Evolutionary conservation across 805 yeast species (phyloP), one percentile per base, ranked within the genome.

Genomic region (Candida sakaeoensis): DNA sequence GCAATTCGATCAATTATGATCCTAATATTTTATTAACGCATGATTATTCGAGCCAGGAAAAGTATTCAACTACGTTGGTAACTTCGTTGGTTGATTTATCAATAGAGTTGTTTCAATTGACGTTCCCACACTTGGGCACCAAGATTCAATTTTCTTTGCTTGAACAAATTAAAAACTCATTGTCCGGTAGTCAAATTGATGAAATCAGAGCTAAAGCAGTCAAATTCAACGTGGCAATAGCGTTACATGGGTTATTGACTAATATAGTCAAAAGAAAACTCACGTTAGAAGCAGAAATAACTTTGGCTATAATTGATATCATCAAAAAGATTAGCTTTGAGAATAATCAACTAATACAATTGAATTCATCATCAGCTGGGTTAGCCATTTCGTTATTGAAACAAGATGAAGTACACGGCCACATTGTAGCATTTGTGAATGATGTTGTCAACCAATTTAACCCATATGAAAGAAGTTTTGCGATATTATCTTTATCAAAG

Each of bases 81-180:
- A 63, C 70, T 0, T 57, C 69, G 3, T 55, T 85, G 2, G 74
- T 88, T n/a, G 96, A 91, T 60, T 55, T 75, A 2, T 82, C 96
- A 0, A 79, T 91, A 52, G 88, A 83, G 44, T 68, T 90, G 1
- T 86, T 89, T 54, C 78, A 85, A 4, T 54, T 74, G 7, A 70
- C 84, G 1, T 83, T 91, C 47, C 86, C 95, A 0, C 67, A 71
- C 42, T 73, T 91, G 48, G 78, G 90, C 6, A 61, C 77, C 4
- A 85, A 87, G 45, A 84, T 93, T 39, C 97, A 91, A 53, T 81
- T 83, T 42, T 88, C 97, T 1, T 70, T 93, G n/a, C 60, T 93
- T 15, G 97, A 91, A 52, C 85, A 81, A 39, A 60, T 93, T 45
- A 74, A 89, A 47, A 67, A 82, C 3, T 58, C 70, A 1, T 42